Evolutionary conservation across 257 asterid genomes (phyloP).

Genomic region (Rubia yunnanensis): DNA sequence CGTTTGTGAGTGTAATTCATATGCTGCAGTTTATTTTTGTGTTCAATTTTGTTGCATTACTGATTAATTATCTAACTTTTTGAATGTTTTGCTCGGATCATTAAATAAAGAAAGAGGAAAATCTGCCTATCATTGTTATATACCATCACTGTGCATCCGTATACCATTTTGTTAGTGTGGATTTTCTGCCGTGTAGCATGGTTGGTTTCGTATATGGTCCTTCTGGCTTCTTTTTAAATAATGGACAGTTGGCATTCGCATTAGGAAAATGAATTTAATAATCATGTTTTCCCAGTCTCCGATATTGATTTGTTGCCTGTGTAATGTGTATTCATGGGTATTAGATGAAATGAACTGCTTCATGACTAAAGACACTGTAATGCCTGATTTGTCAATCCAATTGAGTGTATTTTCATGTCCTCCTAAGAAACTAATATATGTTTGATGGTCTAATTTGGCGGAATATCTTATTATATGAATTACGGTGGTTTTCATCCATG

Average conservation of each 20-base stretch:
- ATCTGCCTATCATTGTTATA: background rate
- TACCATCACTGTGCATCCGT: background rate
- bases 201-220: background rate
- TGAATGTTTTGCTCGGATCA: background rate
- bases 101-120: background rate
- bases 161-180: background rate
- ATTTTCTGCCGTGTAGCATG: background rate
- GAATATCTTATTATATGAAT: background rate
- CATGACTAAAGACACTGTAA: background rate
- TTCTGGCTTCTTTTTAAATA: background rate
- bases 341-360: background rate
- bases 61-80: background rate
- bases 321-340: background rate
- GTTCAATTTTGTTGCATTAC: background rate
- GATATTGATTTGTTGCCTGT: background rate
- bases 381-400: background rate
- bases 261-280: background rate
- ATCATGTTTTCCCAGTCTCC: background rate
- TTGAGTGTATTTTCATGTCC: background rate
- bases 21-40: background rate
- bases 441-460: background rate
- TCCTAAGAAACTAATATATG: background rate
- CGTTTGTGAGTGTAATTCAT: background rate
- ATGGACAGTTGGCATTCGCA: too few species aligned
- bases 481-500: background rate